These are phyloP conservation scores for Rosa hybrid DNA, from an alignment of 331 rosid species.

Conservation along the genomic window DNA sequence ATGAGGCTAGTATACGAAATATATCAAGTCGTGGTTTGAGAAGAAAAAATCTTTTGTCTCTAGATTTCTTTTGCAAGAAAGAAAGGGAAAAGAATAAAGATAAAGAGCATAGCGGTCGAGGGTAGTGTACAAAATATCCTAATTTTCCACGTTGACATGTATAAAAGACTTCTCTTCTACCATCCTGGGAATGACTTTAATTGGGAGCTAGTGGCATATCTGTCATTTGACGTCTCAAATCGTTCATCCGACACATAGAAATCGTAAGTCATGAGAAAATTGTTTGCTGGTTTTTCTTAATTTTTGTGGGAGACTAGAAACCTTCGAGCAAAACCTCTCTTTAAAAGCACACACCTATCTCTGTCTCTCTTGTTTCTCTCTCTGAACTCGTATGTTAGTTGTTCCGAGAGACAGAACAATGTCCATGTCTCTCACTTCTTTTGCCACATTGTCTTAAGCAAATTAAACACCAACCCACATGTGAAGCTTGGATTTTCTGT, in stretches of 20 bases:
- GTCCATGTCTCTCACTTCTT: conserved; percentile 26
- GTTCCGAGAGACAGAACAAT: conserved; percentile 4
- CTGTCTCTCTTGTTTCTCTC: neutral
- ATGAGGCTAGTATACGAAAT: too few species aligned
- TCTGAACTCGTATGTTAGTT: conserved; percentile 12
- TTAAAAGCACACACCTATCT: neutral
- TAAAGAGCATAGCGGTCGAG: too few species aligned
- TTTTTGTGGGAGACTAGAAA: conserved; percentile 11
- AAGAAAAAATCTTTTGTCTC: too few species aligned
- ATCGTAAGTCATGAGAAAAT: conserved; percentile 16
- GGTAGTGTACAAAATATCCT: too few species aligned
- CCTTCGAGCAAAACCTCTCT: conserved; percentile 20
- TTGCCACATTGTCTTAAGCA: conserved; percentile 51
- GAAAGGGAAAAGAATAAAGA: too few species aligned
- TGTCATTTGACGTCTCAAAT: conserved; percentile 20
- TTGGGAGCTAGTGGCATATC: neutral
- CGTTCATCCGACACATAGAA: conserved; percentile 13
- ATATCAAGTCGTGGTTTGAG: too few species aligned
- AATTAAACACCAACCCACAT: conserved; percentile 34
- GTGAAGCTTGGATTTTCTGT: conserved; percentile 36
- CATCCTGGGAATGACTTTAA: neutral
- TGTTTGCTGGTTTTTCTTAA: conserved; percentile 12
- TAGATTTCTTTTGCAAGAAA: too few species aligned
- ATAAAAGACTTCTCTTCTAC: neutral
- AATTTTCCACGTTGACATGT: too few species aligned